Evolutionary conservation across 2,329 filamentous ascomycete species (phyloP).

Genomic region (Ambrosiella beaveri): DNA sequence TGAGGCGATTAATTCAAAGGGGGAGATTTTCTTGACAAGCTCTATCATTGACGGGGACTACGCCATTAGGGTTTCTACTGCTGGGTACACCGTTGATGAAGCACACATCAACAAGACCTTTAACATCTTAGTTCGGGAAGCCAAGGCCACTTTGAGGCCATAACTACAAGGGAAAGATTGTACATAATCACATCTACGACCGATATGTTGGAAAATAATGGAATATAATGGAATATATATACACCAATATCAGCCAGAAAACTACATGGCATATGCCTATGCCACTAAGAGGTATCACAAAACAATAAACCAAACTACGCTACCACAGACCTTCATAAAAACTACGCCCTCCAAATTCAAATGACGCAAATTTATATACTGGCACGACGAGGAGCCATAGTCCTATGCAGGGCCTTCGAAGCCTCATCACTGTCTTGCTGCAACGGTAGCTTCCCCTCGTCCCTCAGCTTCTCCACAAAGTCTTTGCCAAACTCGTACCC

Average conservation of each 20-base stretch:
- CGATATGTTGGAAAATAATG: not conserved
- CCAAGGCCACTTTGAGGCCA: not conserved
- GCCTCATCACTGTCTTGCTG: conserved; percentile 47
- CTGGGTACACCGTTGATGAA: conserved; percentile 47
- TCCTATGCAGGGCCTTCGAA: conserved; percentile 57
- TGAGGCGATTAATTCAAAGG: conserved; percentile 53
- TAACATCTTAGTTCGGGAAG: conserved; percentile 37
- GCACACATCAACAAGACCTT: conserved; percentile 61
- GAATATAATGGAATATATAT: conserved; percentile 7
- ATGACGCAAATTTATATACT: conserved; percentile 39
- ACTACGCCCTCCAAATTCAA: not conserved
- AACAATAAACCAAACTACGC: not conserved
- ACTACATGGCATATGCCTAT: not conserved
- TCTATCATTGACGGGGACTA: conserved; percentile 56
- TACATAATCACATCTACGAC: not conserved
- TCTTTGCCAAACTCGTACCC: conserved; percentile 76
- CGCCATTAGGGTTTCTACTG: conserved; percentile 67
- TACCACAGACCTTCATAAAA: not conserved
- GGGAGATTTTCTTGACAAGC: conserved; percentile 69
- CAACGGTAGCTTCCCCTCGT: conserved; percentile 56
- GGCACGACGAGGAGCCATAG: conserved; percentile 61
- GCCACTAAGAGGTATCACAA: conserved; percentile 1
- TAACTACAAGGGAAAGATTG: not conserved
- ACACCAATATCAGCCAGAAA: not conserved
- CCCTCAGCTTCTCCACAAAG: conserved; percentile 59